Conservation (phyloP, 1,284 basidiomycete genomes). For the Inonotus obliquus region DNA sequence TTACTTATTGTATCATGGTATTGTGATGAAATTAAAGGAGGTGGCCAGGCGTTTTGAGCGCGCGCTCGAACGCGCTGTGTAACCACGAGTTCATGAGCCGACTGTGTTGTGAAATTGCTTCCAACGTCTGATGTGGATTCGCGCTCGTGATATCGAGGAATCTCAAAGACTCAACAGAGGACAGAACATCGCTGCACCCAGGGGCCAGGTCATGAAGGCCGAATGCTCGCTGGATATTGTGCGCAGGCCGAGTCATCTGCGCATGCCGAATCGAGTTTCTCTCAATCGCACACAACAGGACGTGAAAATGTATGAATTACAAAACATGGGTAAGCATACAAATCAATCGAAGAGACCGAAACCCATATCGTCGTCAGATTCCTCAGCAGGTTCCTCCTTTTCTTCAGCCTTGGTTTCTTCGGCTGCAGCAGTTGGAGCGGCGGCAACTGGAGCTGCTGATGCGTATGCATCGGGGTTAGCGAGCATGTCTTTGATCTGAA, state of each 20-base stretch:
- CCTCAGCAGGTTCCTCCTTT: constrained; percentile 74
- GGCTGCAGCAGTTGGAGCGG: constrained; percentile 42
- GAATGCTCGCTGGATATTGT: too few relatives aligned
- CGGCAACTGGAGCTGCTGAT: constrained; percentile 46
- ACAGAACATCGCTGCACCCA: neutral
- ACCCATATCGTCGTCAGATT: constrained; percentile 80
- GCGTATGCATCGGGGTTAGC: constrained; percentile 94
- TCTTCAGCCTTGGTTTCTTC: constrained; percentile 46
- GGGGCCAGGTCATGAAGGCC: too few relatives aligned
- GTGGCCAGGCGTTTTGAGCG: too few relatives aligned
- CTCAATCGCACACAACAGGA: neutral
- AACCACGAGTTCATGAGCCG: too few relatives aligned
- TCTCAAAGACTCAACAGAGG: too few relatives aligned
- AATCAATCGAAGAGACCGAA: constrained; percentile 86
- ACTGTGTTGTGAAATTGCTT: too few relatives aligned
- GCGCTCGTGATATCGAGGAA: too few relatives aligned
- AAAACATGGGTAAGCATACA: constrained; percentile 15
- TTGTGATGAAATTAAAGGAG: too few relatives aligned
- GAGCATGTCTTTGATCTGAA: constrained; percentile 90
- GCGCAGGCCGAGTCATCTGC: too few relatives aligned
- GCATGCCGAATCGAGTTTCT: neutral
- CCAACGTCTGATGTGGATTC: too few relatives aligned
- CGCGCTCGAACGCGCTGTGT: too few relatives aligned
- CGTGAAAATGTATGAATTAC: neutral
- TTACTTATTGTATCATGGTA: too few relatives aligned